These are phyloP conservation scores for Gynandropsis gynandra DNA, from an alignment of 345 rosid species.

Conservation along the genomic window DNA sequence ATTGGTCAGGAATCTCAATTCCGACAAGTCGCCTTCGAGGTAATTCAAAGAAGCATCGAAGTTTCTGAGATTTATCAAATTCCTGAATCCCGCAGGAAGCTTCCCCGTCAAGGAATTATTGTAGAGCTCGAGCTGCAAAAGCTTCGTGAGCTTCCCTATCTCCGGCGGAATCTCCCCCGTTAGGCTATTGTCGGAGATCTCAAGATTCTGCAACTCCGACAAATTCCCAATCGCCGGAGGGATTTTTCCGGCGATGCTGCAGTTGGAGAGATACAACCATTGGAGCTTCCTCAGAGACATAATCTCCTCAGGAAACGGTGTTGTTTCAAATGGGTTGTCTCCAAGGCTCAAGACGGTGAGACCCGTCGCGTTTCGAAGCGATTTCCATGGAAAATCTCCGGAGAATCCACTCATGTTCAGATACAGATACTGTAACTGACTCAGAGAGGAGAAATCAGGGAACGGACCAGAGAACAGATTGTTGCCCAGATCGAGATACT, in stretches of 20 bases:
- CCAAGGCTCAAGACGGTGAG: constrained; percentile 58
- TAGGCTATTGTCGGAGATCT: constrained; percentile 42
- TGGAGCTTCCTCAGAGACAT: constrained; percentile 41
- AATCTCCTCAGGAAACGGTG: constrained; percentile 43
- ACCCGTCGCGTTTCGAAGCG: constrained; percentile 41
- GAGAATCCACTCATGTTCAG: constrained; percentile 56
- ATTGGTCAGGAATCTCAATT: constrained; percentile 44
- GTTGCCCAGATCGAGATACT: constrained; percentile 70
- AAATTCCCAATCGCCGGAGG: constrained; percentile 57
- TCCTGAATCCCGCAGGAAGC: constrained; percentile 59
- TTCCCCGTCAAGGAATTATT: constrained; percentile 51
- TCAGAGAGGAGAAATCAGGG: constrained; percentile 51
- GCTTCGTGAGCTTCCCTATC: constrained; percentile 51
- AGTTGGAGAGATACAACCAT: constrained; percentile 58
- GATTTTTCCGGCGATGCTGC: constrained; percentile 52
- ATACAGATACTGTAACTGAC: constrained; percentile 41
- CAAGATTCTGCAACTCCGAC: constrained; percentile 45
- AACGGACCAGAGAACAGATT: constrained; percentile 51
- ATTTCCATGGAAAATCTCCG: constrained; percentile 64
- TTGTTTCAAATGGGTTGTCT: constrained; percentile 45
- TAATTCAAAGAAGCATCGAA: constrained; percentile 56
- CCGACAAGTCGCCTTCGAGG: constrained; percentile 61
- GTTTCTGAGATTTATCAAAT: constrained; percentile 44
- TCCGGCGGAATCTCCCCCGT: constrained; percentile 54
- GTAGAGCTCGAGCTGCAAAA: constrained; percentile 67